Conservation (phyloP, 495 filamentous ascomycete genomes). For the Polyplosphaeria fusca region DNA sequence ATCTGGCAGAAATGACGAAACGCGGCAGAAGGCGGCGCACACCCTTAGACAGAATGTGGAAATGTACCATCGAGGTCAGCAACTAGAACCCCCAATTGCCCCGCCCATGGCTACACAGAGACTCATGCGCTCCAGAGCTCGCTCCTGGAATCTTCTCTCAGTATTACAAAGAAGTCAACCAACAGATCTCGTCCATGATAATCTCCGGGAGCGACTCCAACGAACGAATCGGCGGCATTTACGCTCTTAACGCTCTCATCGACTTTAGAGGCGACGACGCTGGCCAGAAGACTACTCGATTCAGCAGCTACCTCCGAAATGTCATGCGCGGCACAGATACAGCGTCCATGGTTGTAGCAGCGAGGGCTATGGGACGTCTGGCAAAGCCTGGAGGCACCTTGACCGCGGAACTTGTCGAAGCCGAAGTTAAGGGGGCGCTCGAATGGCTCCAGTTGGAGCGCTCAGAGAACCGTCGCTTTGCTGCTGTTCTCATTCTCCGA, state of each 20-base stretch:
- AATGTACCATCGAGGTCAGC: constrained; percentile 35
- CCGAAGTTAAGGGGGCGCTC: constrained; percentile 88
- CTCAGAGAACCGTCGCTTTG: constrained; percentile 85
- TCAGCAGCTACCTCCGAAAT: constrained; percentile 81
- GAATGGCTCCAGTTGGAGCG: constrained; percentile 96
- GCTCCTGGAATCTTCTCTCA: constrained; percentile 69
- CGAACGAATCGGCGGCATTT: constrained; percentile 85
- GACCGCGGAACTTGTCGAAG: constrained; percentile 93
- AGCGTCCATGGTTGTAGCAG: constrained; percentile 79
- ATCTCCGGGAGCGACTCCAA: constrained; percentile 76
- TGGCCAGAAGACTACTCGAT: constrained; percentile 88
- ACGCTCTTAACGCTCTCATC: constrained; percentile 87
- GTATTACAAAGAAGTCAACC: constrained; percentile 76
- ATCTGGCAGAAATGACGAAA: constrained; percentile 34
- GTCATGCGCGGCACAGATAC: constrained; percentile 87
- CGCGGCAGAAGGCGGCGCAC: constrained; percentile 31
- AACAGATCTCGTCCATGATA: constrained; percentile 69
- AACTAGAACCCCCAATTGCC: not conserved
- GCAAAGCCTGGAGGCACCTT: constrained; percentile 90
- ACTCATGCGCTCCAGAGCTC: constrained; percentile 58
- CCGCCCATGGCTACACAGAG: not conserved
- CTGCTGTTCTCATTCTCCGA: constrained; percentile 82
- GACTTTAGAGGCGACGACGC: constrained; percentile 94
- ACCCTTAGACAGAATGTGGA: constrained; percentile 33
- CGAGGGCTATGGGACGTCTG: constrained; percentile 80